Conservation (phyloP, 2,329 filamentous ascomycete species). For the Decorospora gaudefroyi region DNA sequence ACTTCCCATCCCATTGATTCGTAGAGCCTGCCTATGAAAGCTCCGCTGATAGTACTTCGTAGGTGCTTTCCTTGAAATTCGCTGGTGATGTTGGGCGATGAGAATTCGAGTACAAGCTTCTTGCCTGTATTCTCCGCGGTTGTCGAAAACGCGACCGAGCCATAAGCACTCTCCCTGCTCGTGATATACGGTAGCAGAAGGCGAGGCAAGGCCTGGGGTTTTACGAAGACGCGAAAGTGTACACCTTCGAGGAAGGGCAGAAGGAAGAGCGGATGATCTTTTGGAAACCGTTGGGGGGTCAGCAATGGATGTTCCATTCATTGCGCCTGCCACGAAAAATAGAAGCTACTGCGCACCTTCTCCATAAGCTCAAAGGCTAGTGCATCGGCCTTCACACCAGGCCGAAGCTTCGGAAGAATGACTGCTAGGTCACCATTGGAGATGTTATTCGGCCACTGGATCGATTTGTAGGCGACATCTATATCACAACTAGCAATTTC, state of each 20-base stretch:
- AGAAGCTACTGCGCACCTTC: too few relatives aligned
- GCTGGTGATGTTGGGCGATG: constrained; percentile 75
- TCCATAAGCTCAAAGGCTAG: constrained; percentile 25
- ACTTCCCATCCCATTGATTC: constrained; percentile 65
- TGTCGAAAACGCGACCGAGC: constrained; percentile 36
- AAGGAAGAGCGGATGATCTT: constrained; percentile 66
- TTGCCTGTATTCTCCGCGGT: constrained; percentile 58
- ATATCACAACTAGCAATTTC: constrained; percentile 20
- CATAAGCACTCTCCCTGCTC: constrained; percentile 59
- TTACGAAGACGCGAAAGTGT: constrained; percentile 72
- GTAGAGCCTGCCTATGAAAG: constrained; percentile 64
- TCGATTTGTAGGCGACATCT: constrained; percentile 28
- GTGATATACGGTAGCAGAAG: constrained; percentile 68
- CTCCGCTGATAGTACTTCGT: constrained; percentile 68
- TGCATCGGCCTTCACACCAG: constrained; percentile 26
- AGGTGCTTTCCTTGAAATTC: constrained; percentile 70
- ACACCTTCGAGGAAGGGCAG: constrained; percentile 64
- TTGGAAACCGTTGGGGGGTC: constrained; percentile 63
- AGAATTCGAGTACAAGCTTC: constrained; percentile 69
- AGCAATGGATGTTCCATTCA: too few relatives aligned
- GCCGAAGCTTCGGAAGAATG: constrained; percentile 34
- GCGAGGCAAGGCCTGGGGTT: constrained; percentile 60
- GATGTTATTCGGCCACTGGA: constrained; percentile 41
- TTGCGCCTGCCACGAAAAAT: too few relatives aligned
- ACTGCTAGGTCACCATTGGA: constrained; percentile 37